phyloP scores from a whole-genome alignment of 2,329 filamentous ascomycete species.

The Capronia epimyces region DNA sequence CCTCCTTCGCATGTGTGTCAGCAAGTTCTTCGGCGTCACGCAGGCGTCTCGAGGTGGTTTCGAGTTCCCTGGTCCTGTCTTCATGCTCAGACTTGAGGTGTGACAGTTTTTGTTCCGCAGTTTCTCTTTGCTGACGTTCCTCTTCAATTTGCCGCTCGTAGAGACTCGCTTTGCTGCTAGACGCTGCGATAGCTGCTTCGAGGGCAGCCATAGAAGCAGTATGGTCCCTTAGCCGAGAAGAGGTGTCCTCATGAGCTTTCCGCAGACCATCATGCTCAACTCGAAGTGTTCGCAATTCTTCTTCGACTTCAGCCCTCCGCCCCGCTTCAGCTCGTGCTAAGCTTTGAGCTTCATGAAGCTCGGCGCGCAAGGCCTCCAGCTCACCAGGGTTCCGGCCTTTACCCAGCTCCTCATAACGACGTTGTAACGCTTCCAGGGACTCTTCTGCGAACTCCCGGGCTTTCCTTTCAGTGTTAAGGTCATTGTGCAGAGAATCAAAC shows the following conservation, averaged over 20 bases:
- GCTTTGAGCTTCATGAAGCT: slow-evolving; percentile 74
- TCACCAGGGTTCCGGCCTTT: slow-evolving; percentile 77
- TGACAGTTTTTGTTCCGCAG: slow-evolving; percentile 67
- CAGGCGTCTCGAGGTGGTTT: slow-evolving; percentile 65
- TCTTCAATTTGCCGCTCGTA: slow-evolving; percentile 78
- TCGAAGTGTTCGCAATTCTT: slow-evolving; percentile 66
- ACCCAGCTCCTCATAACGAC: slow-evolving; percentile 77
- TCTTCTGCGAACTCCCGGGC: slow-evolving; percentile 83
- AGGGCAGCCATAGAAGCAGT: slow-evolving; percentile 67
- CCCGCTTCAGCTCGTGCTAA: slow-evolving; percentile 75
- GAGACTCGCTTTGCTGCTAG: slow-evolving; percentile 67
- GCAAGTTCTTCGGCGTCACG: slow-evolving; percentile 82
- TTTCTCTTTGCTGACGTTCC: slow-evolving; percentile 69
- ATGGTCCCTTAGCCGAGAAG: slow-evolving; percentile 64
- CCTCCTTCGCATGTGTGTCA: slow-evolving; percentile 81
- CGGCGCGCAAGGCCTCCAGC: slow-evolving; percentile 75
- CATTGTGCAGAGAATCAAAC: slow-evolving; percentile 61
- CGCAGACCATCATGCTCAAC: slow-evolving; percentile 80
- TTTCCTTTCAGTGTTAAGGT: slow-evolving; percentile 74
- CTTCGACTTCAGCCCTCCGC: slow-evolving; percentile 68
- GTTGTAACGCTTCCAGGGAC: slow-evolving; percentile 73
- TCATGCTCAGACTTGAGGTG: slow-evolving; percentile 80
- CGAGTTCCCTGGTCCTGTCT: slow-evolving; percentile 69
- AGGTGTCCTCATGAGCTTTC: slow-evolving; percentile 60
- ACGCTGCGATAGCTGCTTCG: slow-evolving; percentile 70